Evolutionary conservation across 345 rosid species (phyloP).

Genomic region (Pistacia vera): DNA sequence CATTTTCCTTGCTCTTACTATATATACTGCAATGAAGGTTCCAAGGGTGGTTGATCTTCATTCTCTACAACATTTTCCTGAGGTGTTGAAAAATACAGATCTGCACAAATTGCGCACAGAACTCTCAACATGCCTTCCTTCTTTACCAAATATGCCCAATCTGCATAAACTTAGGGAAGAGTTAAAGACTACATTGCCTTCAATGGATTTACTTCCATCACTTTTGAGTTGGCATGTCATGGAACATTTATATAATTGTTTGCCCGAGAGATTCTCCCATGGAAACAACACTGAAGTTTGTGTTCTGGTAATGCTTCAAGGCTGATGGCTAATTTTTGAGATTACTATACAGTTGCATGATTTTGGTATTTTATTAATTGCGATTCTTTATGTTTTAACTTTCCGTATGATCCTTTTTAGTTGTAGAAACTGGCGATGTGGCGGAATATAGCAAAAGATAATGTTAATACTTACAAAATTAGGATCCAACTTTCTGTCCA

Average conservation of each 20-base stretch:
- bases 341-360: not conserved
- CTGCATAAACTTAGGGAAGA: constrained; percentile 54
- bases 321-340: not conserved
- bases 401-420: not conserved
- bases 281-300: constrained; percentile 77
- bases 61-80: constrained; percentile 70
- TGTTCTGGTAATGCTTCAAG: constrained; percentile 64
- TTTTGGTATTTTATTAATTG: not conserved
- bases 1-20: constrained; percentile 82
- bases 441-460: no score
- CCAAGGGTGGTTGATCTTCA: constrained; percentile 86
- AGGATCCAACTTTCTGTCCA: no score
- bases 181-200: constrained; percentile 39
- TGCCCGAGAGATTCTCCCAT: constrained; percentile 79
- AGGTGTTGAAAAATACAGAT: constrained; percentile 67
- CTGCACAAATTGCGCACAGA: constrained; percentile 67
- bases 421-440: not conserved
- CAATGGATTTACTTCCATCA: constrained; percentile 44
- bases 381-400: not conserved
- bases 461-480: no score
- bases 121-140: constrained; percentile 68
- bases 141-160: constrained; percentile 60
- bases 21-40: constrained; percentile 80
- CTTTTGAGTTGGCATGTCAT: constrained; percentile 66
- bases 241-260: constrained; percentile 84